Evolutionary conservation across 495 filamentous ascomycete genomes (phyloP).

Genomic region (Aspergillus cavernicola): DNA sequence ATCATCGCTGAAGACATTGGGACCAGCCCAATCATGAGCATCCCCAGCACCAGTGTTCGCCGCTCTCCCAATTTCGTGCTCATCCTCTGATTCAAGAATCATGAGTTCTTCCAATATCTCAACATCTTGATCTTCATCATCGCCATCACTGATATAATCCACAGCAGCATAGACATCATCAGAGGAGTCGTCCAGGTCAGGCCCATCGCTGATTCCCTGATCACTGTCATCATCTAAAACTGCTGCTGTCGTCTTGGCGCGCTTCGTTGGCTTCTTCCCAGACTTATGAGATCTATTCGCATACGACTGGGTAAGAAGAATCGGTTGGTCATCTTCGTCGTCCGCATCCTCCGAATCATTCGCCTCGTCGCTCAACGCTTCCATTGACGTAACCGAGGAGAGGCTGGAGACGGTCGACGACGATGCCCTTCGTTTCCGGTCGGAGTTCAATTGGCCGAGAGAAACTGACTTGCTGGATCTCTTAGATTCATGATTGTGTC

Average conservation of each 20-base stretch:
- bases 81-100: constrained; percentile 58
- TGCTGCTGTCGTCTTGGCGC: constrained; percentile 41
- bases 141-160: constrained; percentile 72
- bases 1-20: constrained; percentile 49
- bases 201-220: constrained; percentile 31
- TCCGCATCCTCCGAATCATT: constrained; percentile 48
- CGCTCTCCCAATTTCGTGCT: constrained; percentile 23
- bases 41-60: constrained; percentile 34
- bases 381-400: constrained; percentile 39
- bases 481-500: constrained; percentile 14
- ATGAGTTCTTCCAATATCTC: constrained; percentile 69
- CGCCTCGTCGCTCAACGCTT: constrained; percentile 36
- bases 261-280: constrained; percentile 35
- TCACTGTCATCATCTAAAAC: constrained; percentile 65
- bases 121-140: constrained; percentile 71
- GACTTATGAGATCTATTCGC: constrained; percentile 40
- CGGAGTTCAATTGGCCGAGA: constrained; percentile 16
- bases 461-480: constrained; percentile 27
- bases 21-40: constrained; percentile 56
- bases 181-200: constrained; percentile 38
- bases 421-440: constrained; percentile 40
- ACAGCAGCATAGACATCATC: constrained; percentile 74
- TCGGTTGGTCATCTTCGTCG: constrained; percentile 48
- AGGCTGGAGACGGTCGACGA: constrained; percentile 42
- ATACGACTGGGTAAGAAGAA: constrained; percentile 52